Conservation (phyloP, 1,139 yeast species). For the Torulaspora pretoriensis region DNA sequence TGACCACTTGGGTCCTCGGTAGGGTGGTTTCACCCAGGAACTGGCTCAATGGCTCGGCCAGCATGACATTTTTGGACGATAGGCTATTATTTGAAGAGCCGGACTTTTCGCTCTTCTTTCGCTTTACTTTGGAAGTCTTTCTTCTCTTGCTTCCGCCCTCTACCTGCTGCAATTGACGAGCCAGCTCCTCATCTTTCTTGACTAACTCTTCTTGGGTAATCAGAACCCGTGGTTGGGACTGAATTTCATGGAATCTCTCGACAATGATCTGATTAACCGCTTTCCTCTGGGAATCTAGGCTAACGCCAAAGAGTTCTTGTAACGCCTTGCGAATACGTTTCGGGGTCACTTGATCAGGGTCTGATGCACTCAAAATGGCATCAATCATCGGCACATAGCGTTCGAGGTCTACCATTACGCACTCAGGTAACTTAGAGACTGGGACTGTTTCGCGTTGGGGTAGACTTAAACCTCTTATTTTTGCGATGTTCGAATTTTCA, state of each 20-base stretch:
- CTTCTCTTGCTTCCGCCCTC: constrained; percentile 6
- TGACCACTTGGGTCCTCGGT: constrained; percentile 70
- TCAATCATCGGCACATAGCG: constrained; percentile 65
- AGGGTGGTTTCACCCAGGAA: constrained; percentile 45
- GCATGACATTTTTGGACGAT: constrained; percentile 29
- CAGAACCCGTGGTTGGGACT: constrained; percentile 30
- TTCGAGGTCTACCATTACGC: constrained; percentile 23
- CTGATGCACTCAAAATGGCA: constrained; percentile 71
- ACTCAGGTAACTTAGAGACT: background rate
- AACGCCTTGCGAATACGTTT: constrained; percentile 67
- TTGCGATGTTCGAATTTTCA: constrained; percentile 1
- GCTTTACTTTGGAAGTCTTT: constrained; percentile 24
- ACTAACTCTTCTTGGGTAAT: constrained; percentile 32
- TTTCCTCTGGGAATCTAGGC: constrained; percentile 52
- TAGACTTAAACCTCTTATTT: background rate
- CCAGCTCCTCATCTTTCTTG: constrained; percentile 35
- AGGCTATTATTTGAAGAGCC: constrained; percentile 24
- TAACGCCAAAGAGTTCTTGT: constrained; percentile 59
- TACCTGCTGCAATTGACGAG: constrained; percentile 20
- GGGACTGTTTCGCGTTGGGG: background rate
- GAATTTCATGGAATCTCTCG: constrained; percentile 52
- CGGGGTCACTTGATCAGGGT: constrained; percentile 66
- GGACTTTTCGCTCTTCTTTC: constrained; percentile 19
- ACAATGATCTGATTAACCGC: constrained; percentile 58
- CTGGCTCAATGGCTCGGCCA: constrained; percentile 50